phyloP scores from a whole-genome alignment of 2,329 filamentous ascomycete genomes.

The Clarireedia hainanense region DNA sequence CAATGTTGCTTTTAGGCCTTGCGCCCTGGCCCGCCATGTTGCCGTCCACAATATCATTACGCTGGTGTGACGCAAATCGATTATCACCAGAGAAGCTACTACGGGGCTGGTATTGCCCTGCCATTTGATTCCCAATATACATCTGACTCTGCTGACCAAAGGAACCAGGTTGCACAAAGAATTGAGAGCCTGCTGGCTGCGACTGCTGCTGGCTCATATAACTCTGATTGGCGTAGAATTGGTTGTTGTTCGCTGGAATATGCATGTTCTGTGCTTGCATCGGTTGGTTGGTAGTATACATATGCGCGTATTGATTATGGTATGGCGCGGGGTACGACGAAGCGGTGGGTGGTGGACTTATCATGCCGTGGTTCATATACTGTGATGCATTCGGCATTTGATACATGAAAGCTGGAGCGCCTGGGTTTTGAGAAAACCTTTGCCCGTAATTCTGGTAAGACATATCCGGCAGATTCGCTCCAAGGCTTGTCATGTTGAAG shows the following conservation, averaged over 20 bases:
- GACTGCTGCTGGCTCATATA: conserved; percentile 18
- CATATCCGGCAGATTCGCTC: conserved; percentile 21
- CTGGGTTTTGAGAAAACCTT: conserved; percentile 15
- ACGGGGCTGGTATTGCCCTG: conserved; percentile 16
- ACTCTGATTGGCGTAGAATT: conserved; percentile 22
- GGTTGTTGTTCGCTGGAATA: conserved; percentile 11
- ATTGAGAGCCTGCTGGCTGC: conserved; percentile 18
- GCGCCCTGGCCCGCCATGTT: conserved; percentile 5
- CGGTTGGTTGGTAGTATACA: conserved; percentile 18
- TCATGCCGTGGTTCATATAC: conserved; percentile 11
- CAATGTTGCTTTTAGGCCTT: conserved; percentile 17
- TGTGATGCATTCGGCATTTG: conserved; percentile 20
- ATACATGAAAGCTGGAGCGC: conserved; percentile 17
- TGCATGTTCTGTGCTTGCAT: conserved; percentile 14
- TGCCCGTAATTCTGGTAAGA: conserved; percentile 21
- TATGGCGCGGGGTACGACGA: conserved; percentile 23
- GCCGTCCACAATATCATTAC: conserved; percentile 12
- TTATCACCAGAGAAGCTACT: conserved; percentile 16
- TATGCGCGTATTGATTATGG: conserved; percentile 21
- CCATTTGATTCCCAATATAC: conserved; percentile 13
- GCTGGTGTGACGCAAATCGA: conserved; percentile 13
- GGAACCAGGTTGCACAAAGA: conserved; percentile 20
- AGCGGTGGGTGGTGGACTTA: conserved; percentile 13
- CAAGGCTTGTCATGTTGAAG: conserved; percentile 23
- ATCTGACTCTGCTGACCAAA: conserved; percentile 20